Percentiles rank a stretch among this genome's conserved stretches.
Evolutionary conservation across 805 yeast species (phyloP).

Genomic region (Metschnikowia reukaufii): DNA sequence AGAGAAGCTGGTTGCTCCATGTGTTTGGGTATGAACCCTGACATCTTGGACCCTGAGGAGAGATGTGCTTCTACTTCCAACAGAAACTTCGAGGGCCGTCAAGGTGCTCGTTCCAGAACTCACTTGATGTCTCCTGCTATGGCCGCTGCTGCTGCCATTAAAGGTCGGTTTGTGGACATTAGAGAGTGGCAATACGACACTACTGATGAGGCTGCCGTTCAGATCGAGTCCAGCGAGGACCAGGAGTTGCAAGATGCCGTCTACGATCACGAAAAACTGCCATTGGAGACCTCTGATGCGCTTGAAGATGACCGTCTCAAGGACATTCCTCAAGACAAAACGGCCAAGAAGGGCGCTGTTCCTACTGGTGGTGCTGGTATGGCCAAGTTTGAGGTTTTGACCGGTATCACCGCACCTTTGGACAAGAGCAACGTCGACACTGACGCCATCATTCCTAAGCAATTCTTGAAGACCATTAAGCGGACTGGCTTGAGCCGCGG

Average conservation of each 20-base stretch:
- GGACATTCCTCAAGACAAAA: slow-evolving; percentile 57
- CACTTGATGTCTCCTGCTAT: slow-evolving; percentile 98
- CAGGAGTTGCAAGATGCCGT: slow-evolving; percentile 67
- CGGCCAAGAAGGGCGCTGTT: neutral
- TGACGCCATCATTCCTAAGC: slow-evolving; percentile 98
- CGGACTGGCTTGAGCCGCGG: slow-evolving; percentile 91
- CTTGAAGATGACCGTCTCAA: slow-evolving; percentile 49
- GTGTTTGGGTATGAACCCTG: slow-evolving; percentile 99
- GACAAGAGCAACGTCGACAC: slow-evolving; percentile 96
- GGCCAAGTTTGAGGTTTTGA: slow-evolving; percentile 71
- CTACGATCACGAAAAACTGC: slow-evolving; percentile 68
- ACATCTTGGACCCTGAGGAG: slow-evolving; percentile 90
- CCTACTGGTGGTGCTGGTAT: slow-evolving; percentile 48
- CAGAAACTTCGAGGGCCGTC: slow-evolving; percentile 99
- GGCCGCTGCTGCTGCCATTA: slow-evolving; percentile 98
- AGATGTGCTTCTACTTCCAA: slow-evolving; percentile 99
- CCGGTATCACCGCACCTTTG: slow-evolving; percentile 91
- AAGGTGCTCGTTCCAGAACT: slow-evolving; percentile 94
- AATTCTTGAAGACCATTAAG: slow-evolving; percentile 95
- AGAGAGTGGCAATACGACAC: slow-evolving; percentile 71
- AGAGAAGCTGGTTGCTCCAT: slow-evolving; percentile 99
- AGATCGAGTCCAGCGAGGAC: slow-evolving; percentile 42
- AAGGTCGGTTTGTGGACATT: slow-evolving; percentile 87
- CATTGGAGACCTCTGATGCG: slow-evolving; percentile 54
- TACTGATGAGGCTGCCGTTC: slow-evolving; percentile 60